Evolutionary conservation across 192 early-diverging fungal genomes (phyloP).

Genomic region (Coemansia sp.): DNA sequence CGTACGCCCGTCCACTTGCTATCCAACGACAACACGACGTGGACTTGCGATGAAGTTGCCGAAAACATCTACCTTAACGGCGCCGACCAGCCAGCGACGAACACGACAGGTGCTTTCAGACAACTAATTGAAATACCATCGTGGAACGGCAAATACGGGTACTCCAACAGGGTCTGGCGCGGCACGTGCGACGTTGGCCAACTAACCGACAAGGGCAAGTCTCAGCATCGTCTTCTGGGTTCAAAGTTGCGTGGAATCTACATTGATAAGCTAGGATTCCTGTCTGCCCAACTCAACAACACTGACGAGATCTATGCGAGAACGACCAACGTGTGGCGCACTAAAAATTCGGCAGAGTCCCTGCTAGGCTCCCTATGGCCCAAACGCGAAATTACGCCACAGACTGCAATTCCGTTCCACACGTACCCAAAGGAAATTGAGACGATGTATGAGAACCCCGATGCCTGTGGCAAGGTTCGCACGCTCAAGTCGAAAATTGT

Average conservation of each 20-base stretch:
- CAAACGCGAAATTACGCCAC: slow-evolving; percentile 20
- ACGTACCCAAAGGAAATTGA: slow-evolving; percentile 57
- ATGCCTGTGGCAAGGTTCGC: slow-evolving; percentile 45
- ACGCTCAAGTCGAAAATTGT: slow-evolving; percentile 10
- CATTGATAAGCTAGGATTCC: slow-evolving; percentile 55
- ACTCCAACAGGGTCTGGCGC: slow-evolving; percentile 35
- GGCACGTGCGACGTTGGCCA: slow-evolving; percentile 63
- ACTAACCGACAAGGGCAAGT: slow-evolving; percentile 64
- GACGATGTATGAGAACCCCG: slow-evolving; percentile 54
- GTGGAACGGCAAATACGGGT: slow-evolving; percentile 51
- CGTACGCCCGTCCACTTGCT: slow-evolving; percentile 48
- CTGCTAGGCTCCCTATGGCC: slow-evolving; percentile 59
- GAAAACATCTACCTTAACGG: slow-evolving; percentile 44
- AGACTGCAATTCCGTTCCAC: slow-evolving; percentile 42
- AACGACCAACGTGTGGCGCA: slow-evolving; percentile 66
- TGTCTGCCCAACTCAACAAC: slow-evolving; percentile 42
- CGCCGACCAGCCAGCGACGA: slow-evolving; percentile 27
- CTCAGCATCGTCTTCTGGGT: slow-evolving; percentile 57
- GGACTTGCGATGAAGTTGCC: slow-evolving; percentile 43
- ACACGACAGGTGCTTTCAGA: slow-evolving; percentile 45
- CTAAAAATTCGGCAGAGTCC: slow-evolving; percentile 60
- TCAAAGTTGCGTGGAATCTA: slow-evolving; percentile 54
- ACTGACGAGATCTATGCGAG: slow-evolving; percentile 59
- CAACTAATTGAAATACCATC: slow-evolving; percentile 47
- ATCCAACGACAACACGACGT: slow-evolving; percentile 42